Conservation (phyloP, 2,329 filamentous ascomycete genomes). For the Cladosporium sp. region DNA sequence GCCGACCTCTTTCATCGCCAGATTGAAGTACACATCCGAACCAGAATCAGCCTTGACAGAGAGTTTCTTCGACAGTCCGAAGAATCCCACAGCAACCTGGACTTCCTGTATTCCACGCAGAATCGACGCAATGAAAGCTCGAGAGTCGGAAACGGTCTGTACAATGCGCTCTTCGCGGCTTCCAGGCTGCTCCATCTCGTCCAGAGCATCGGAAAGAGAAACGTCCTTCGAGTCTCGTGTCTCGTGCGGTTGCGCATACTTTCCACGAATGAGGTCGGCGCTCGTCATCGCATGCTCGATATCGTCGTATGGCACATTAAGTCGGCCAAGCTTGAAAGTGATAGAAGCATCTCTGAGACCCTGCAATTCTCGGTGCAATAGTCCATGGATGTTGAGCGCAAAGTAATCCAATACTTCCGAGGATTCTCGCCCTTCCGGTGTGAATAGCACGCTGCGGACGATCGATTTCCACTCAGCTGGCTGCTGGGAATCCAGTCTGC, state of each 20-base stretch:
- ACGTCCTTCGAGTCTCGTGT: conserved; percentile 51
- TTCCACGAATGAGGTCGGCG: conserved; percentile 51
- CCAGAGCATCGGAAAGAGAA: conserved; percentile 70
- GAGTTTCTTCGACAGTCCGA: conserved; percentile 81
- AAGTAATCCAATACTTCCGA: conserved; percentile 86
- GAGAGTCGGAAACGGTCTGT: conserved; percentile 84
- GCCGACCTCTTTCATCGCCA: conserved; percentile 94
- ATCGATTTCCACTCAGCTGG: conserved; percentile 95
- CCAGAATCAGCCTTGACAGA: conserved; percentile 65
- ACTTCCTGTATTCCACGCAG: conserved; percentile 93
- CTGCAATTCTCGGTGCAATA: conserved; percentile 80
- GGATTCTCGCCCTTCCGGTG: conserved; percentile 77
- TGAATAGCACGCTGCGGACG: conserved; percentile 83
- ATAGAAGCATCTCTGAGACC: conserved; percentile 88
- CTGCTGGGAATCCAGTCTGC: conserved; percentile 61
- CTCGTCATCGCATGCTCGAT: conserved; percentile 63
- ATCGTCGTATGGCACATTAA: conserved; percentile 91
- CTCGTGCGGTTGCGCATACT: conserved; percentile 35
- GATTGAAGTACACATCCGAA: conserved; percentile 75
- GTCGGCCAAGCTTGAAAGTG: conserved; percentile 82
- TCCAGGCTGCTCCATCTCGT: conserved; percentile 70
- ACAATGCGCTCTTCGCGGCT: conserved; percentile 68
- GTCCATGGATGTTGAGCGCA: conserved; percentile 86
- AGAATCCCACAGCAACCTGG: conserved; percentile 89
- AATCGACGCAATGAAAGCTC: conserved; percentile 87